These are phyloP conservation scores for Ophiocordyceps camponoti-leonardi DNA, from an alignment of 2,329 filamentous ascomycete genomes.

Conservation along the genomic window DNA sequence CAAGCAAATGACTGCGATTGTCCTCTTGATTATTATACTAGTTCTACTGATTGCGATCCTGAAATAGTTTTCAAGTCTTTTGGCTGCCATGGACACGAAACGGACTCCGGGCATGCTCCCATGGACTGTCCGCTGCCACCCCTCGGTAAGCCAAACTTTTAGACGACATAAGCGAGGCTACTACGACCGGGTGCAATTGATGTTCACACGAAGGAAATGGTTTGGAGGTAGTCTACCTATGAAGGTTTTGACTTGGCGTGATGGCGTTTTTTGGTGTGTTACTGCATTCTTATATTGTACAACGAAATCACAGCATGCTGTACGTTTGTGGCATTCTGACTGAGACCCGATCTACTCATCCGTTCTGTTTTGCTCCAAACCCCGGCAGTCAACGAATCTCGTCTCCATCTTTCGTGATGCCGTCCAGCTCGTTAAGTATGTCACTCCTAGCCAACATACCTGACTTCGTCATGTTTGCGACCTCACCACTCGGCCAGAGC, in stretches of 20 bases:
- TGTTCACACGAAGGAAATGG: too few species aligned
- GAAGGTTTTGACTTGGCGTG: too few species aligned
- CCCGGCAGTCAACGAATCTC: constrained; percentile 42
- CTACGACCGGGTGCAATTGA: too few species aligned
- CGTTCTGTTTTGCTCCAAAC: neutral
- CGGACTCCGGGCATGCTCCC: neutral
- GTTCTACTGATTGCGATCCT: constrained; percentile 68
- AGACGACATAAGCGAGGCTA: too few species aligned
- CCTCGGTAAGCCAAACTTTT: too few species aligned
- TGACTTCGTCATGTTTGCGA: constrained; percentile 29
- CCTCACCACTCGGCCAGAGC: constrained; percentile 59
- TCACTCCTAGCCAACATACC: constrained; percentile 65
- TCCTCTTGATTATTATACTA: constrained; percentile 67
- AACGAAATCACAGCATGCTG: too few species aligned
- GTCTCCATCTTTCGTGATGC: constrained; percentile 57
- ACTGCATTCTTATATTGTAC: too few species aligned
- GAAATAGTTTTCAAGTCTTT: constrained; percentile 34
- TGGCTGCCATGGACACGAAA: neutral
- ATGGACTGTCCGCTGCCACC: too few species aligned
- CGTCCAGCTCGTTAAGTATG: constrained; percentile 68
- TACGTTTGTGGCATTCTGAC: too few species aligned
- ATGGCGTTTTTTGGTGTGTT: too few species aligned
- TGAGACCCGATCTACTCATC: neutral
- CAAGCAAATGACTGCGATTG: constrained; percentile 69
- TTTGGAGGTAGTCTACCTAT: too few species aligned